phyloP scores from a whole-genome alignment of 192 early-diverging fungal genomes.

The Entomortierella chlamydospora region DNA sequence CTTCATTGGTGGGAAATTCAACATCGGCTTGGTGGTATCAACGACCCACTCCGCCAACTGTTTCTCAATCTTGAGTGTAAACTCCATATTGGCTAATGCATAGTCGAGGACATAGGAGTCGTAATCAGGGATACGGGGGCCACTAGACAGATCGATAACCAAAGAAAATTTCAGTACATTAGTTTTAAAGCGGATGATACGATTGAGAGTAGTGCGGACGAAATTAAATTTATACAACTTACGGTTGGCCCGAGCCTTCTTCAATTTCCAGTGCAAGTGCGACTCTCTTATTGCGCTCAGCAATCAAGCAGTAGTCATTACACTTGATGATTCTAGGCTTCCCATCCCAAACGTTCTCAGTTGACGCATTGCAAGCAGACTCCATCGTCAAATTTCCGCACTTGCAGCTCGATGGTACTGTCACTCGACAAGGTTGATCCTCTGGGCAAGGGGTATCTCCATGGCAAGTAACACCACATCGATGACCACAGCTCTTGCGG shows the following conservation, averaged over 20 bases:
- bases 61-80: constrained; percentile 78
- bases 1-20: constrained; percentile 80
- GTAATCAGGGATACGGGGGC: constrained; percentile 56
- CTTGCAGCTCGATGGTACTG: constrained; percentile 71
- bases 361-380: constrained; percentile 75
- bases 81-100: constrained; percentile 69
- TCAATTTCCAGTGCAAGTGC: constrained; percentile 84
- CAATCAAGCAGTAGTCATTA: constrained; percentile 83
- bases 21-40: constrained; percentile 61
- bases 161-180: not conserved
- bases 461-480: constrained; percentile 82
- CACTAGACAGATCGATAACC: constrained; percentile 3
- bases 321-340: constrained; percentile 70
- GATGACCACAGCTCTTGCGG: constrained; percentile 87
- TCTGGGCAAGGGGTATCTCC: constrained; percentile 81
- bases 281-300: constrained; percentile 82
- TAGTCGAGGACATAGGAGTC: constrained; percentile 75
- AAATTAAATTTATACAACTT: constrained; percentile 12
- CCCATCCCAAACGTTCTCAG: constrained; percentile 52
- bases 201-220: not conserved
- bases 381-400: constrained; percentile 78
- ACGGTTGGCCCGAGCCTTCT: constrained; percentile 23
- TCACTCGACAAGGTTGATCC: constrained; percentile 72
- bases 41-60: constrained; percentile 73
- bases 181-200: too few relatives aligned